phyloP scores from a whole-genome alignment of 495 filamentous ascomycete genomes.

The Barbatosphaeria neglecta region DNA sequence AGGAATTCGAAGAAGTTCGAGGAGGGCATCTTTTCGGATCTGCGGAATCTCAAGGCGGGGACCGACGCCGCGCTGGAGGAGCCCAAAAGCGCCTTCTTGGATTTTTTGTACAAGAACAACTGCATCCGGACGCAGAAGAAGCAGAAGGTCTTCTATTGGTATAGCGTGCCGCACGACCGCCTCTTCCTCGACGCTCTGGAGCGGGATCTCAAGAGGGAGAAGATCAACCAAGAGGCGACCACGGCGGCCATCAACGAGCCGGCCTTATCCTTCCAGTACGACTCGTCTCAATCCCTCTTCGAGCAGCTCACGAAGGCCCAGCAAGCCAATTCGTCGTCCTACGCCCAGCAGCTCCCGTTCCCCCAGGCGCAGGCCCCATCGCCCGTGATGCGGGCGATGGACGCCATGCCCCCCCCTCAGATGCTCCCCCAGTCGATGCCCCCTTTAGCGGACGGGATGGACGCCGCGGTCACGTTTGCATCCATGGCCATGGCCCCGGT shows the following conservation, averaged over 20 bases:
- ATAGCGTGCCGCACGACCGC: constrained; percentile 95
- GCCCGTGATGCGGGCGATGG: constrained; percentile 83
- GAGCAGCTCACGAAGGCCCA: constrained; percentile 99
- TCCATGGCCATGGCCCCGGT: constrained; percentile 50
- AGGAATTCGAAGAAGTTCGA: constrained; percentile 99
- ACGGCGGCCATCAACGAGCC: constrained; percentile 94
- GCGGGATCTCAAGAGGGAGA: constrained; percentile 94
- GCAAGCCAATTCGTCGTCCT: constrained; percentile 94
- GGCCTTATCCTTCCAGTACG: constrained; percentile 94
- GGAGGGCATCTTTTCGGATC: constrained; percentile 97
- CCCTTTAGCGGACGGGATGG: constrained; percentile 69
- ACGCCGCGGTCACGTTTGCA: constrained; percentile 61
- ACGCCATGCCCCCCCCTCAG: constrained; percentile 54
- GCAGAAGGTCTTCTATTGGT: constrained; percentile 99
- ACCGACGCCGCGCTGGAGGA: constrained; percentile 99
- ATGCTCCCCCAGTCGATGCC: constrained; percentile 72
- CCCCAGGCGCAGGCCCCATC: constrained; percentile 64
- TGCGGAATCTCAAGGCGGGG: constrained; percentile 94
- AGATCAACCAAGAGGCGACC: constrained; percentile 97
- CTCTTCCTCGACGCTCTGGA: constrained; percentile 96
- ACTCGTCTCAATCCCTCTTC: constrained; percentile 96
- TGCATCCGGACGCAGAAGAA: constrained; percentile 99
- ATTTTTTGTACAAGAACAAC: constrained; percentile 99
- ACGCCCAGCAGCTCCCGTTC: constrained; percentile 69
- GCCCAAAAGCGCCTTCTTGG: constrained; percentile 94